Evolutionary conservation across 2,329 filamentous ascomycete genomes (phyloP), one percentile per base, ranked within the genome.

Genomic region (Aspergillus sp.): DNA sequence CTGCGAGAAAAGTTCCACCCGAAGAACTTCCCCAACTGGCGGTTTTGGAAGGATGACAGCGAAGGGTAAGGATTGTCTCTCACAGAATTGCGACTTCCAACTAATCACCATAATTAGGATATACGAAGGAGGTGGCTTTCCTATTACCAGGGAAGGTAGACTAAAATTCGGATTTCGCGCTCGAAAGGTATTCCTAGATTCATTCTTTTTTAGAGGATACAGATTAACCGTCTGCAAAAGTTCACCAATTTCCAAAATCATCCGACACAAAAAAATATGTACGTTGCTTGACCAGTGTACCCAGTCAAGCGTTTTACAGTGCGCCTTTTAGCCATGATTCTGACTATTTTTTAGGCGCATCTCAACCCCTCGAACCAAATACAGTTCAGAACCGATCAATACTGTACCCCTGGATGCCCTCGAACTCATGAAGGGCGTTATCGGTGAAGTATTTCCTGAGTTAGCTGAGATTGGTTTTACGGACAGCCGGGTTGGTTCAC

Each of bases 11-110:
- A 56, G 28, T 70, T 64, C 44, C 47, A 55, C 8, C 62, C 64
- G 2, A 57, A 63, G 4, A 62, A 59, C 9, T 69, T 66, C 41
- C 66, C 68, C 1, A 59, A 63, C 5, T 70, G 63, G 49, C 46
- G 64, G 48, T 52, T 40, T 52, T 45, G 56, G 8, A 47, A 43
- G 35, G 49, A 30, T 44, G 55, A 43, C 32, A 52, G 42, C 36
- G 57, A 43, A 40, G 47, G 19, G 50, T 49, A 46, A 44, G 45
- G 12, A 7, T 43, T 26, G 6, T 28, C 40, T 26, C 41, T 43
- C 6, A 38, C 45, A 7, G 4, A 38, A 8, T 8, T 8, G 19
- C 12, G 10, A 2, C 47, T 44, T 29, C 43, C 4, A 1, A 32
- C 5, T 49, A 34, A 50, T n/a, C 36, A n/a, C 12, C 26, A 26